Evolutionary conservation across 208 protist genomes (phyloP).

Genomic region (Crithidia thermophila): DNA sequence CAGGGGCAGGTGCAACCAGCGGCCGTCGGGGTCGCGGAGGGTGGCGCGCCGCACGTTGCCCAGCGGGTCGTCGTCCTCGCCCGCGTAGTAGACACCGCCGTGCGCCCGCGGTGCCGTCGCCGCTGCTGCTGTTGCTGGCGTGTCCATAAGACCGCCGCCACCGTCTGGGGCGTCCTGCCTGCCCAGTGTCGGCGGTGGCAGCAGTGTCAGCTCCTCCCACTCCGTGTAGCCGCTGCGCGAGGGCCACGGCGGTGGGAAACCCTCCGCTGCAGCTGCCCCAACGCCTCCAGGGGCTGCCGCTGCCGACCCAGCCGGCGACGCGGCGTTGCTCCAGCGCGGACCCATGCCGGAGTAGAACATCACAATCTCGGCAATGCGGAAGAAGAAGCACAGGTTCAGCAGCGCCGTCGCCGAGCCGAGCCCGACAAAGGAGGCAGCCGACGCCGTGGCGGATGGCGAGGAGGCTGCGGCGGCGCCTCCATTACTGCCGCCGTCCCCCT

Average conservation of each 20-base stretch:
- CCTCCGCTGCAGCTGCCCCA: constrained; percentile 5
- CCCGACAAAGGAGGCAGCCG: constrained; percentile 24
- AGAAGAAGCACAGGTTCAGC: constrained; percentile 57
- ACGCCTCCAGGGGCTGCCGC: neutral
- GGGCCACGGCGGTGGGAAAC: constrained; percentile 2
- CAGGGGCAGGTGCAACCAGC: constrained; percentile 77
- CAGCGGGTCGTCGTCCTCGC: constrained; percentile 25
- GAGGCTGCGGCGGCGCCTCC: neutral
- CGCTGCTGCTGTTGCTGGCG: neutral
- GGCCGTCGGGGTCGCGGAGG: constrained; percentile 55
- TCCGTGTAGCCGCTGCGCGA: constrained; percentile 48
- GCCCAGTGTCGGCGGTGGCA: neutral
- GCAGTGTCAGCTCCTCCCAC: constrained; percentile 48
- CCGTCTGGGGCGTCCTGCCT: neutral
- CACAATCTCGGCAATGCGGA: constrained; percentile 65
- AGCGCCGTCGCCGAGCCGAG: constrained; percentile 42
- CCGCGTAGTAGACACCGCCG: constrained; percentile 17
- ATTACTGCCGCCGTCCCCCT: constrained; percentile 1
- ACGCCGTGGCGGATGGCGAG: neutral
- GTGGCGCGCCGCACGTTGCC: constrained; percentile 32
- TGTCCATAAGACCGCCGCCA: neutral
- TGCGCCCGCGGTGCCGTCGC: neutral
- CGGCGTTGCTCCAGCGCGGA: too few relatives aligned
- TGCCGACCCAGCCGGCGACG: neutral
- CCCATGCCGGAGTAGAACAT: constrained; percentile 64